Percentiles rank a stretch among this genome's conserved stretches.
These are phyloP conservation scores for Microbotryum scabiosae DNA, from an alignment of 1,284 basidiomycete species.

Conservation along the genomic window DNA sequence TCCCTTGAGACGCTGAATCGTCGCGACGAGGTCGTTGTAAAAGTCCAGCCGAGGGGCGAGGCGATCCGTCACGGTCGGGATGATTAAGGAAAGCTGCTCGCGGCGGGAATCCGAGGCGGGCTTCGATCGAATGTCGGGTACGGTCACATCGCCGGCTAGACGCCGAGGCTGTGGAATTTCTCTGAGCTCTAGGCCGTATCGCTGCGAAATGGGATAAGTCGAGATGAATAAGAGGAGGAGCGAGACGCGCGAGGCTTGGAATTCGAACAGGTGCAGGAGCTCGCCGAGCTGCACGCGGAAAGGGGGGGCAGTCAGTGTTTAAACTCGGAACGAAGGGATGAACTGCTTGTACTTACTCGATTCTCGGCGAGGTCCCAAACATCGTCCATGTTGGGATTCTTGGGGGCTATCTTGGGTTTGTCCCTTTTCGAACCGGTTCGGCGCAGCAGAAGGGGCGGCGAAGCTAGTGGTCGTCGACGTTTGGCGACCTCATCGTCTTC, in stretches of 20 bases:
- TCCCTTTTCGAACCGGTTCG: neutral
- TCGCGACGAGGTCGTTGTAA: conserved; percentile 2
- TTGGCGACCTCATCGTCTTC: neutral
- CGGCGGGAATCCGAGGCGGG: neutral
- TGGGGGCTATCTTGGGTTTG: neutral
- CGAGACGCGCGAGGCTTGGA: conserved; percentile 11
- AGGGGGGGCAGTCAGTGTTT: neutral
- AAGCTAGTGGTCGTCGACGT: neutral
- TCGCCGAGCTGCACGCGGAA: conserved; percentile 11
- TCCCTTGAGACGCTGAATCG: too few relatives aligned
- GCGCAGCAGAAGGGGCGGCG: neutral
- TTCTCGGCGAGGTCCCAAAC: conserved; percentile 28
- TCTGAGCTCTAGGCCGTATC: neutral
- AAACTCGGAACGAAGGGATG: neutral
- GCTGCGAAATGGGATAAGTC: conserved; percentile 10
- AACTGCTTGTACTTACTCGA: conserved; percentile 10
- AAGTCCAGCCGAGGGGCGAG: conserved; percentile 2
- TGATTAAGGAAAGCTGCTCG: neutral
- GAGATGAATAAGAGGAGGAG: conserved; percentile 20
- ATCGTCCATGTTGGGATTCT: conserved; percentile 13
- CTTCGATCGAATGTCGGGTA: too few relatives aligned
- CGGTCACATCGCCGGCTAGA: too few relatives aligned
- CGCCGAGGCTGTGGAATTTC: too few relatives aligned
- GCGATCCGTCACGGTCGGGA: neutral
- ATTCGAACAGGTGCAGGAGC: conserved; percentile 23